These are phyloP conservation scores for Gossypium gossypioides DNA, from an alignment of 441 rosid species.

Conservation along the genomic window DNA sequence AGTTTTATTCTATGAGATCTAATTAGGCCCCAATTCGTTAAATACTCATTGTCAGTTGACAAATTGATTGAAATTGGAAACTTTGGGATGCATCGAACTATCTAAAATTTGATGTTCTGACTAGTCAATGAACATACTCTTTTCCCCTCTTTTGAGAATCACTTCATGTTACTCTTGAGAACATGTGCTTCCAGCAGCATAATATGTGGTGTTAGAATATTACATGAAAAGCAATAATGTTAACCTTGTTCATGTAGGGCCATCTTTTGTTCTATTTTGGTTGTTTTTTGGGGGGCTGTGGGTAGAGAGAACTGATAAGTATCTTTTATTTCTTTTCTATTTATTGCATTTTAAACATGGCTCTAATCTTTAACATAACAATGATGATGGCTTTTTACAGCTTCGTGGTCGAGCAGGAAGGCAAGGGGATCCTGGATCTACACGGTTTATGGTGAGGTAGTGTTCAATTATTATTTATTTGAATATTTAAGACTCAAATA, in stretches of 20 bases:
- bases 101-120: neutral
- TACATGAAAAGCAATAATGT: neutral
- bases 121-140: neutral
- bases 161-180: neutral
- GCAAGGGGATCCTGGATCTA: slow-evolving; percentile 98
- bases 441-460: slow-evolving; percentile 96
- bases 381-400: slow-evolving; percentile 27
- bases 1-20: neutral
- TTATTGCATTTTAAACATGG: slow-evolving; percentile 2
- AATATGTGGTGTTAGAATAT: neutral
- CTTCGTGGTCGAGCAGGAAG: slow-evolving; percentile 99
- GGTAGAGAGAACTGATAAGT: neutral
- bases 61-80: neutral
- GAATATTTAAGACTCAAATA: slow-evolving; percentile 4
- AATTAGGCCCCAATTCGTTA: neutral
- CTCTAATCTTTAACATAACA: slow-evolving; percentile 6
- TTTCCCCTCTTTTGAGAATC: neutral
- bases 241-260: neutral
- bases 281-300: neutral
- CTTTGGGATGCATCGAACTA: neutral
- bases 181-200: neutral
- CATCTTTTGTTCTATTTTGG: neutral
- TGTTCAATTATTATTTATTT: slow-evolving; percentile 16
- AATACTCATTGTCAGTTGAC: neutral
- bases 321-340: slow-evolving; percentile 1